Base-by-base conservation (phyloP, 2,329 filamentous ascomycete species). In the Raffaelea deltoideospora region DNA sequence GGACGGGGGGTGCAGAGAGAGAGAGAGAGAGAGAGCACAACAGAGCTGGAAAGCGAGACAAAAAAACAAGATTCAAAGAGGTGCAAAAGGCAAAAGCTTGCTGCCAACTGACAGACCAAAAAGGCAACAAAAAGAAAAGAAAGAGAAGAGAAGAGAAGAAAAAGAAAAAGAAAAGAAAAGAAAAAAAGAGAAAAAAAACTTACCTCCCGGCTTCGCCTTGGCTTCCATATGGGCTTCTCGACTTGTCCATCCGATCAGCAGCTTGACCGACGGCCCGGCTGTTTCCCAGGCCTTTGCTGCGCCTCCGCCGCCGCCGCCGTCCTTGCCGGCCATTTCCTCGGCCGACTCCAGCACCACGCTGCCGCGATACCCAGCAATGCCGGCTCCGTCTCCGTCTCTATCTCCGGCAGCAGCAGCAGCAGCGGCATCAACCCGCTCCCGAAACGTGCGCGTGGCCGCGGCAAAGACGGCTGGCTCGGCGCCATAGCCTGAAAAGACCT, bases 401-500 rank as follows among this genome's bases (percentile, higher is more conserved):
- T n/a, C n/a, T n/a, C n/a, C n/a, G n/a, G n/a, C n/a, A n/a, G n/a
- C n/a, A n/a, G n/a, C n/a, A n/a, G n/a, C n/a, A n/a, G n/a, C n/a
- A n/a, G n/a, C n/a, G n/a, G 26, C 23, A 10, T 47, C 40, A 8
- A 49, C 27, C 1, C 13, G 29, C 8, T n/a, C 29, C 17, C 37
- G 31, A 32, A 50, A 50, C 35, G 31, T 22, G 10, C 22, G 38
- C 23, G 41, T 36, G 10, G 45, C 40, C 13, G 26, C 44, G n/a
- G 22, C 35, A 31, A 47, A 51, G 10, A 11, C 34, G 10, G 37
- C 41, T 3, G 42, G 31, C 37, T 43, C 37, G 6, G 40, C 41
- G n/a, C 43, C 45, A 39, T 43, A 49, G 23, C 43, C 45, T 11
- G 48, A 47, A 29, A 48, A 50, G 4, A 49, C 36, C 41, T 50